Conservation (phyloP, 176 grass and related monocot species). For the Triticum dicoccoides region DNA sequence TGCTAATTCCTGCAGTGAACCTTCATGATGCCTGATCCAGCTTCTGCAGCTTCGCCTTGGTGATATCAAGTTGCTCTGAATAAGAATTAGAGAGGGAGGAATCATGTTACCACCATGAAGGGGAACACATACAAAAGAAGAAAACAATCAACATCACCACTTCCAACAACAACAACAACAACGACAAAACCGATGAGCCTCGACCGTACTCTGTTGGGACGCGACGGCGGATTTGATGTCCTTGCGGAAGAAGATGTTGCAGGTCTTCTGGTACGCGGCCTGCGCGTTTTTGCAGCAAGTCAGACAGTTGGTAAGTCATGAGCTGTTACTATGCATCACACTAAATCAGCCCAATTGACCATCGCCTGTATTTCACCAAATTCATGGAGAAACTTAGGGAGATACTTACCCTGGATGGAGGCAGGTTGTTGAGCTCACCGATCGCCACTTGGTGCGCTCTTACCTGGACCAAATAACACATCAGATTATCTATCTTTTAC, state of each 20-base stretch:
- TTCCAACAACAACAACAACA: neutral
- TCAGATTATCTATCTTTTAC: neutral
- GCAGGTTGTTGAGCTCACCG: slow-evolving; percentile 45
- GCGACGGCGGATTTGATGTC: slow-evolving; percentile 24
- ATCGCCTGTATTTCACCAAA: neutral
- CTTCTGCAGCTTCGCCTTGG: slow-evolving; percentile 31
- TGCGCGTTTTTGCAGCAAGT: neutral
- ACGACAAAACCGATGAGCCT: neutral
- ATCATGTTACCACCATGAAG: neutral
- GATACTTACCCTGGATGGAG: slow-evolving; percentile 46
- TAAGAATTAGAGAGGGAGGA: neutral
- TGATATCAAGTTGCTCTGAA: slow-evolving; percentile 41
- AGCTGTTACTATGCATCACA: neutral
- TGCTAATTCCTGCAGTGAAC: neutral
- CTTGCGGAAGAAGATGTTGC: slow-evolving; percentile 47
- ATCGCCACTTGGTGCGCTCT: slow-evolving; percentile 58
- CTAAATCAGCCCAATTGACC: neutral
- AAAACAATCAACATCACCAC: neutral
- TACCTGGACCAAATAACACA: slow-evolving; percentile 34
- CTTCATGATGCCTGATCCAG: slow-evolving; percentile 40
- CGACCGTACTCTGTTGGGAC: slow-evolving; percentile 33
- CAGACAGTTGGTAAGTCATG: neutral
- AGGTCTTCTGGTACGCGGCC: slow-evolving; percentile 36
- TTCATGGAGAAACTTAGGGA: neutral
- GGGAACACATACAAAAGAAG: neutral